Conservation (phyloP, 1,284 basidiomycete species). For the Cerioporus squamosus region DNA sequence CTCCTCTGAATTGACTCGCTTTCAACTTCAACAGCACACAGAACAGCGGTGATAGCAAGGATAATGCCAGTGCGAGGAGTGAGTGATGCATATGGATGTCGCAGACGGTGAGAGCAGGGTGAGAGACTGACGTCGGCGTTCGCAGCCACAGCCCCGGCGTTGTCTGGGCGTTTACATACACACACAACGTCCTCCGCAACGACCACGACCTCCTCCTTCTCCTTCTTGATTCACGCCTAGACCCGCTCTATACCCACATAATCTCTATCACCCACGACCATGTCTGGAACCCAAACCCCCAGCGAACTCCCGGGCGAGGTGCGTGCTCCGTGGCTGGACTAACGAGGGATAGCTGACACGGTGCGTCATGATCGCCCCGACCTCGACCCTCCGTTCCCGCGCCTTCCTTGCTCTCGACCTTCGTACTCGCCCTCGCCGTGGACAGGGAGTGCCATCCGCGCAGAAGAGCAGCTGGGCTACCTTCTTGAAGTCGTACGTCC, state of each 20-base stretch:
- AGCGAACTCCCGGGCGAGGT: constrained; percentile 26
- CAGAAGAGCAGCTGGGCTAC: constrained; percentile 80
- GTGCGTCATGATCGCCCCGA: constrained; percentile 24
- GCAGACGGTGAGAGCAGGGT: no score
- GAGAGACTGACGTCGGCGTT: constrained; percentile 5
- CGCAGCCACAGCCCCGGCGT: neutral
- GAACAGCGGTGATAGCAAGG: no score
- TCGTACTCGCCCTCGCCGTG: neutral
- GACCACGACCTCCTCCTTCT: constrained; percentile 6
- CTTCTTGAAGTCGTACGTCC: constrained; percentile 79
- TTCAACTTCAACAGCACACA: no score
- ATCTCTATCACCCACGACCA: constrained; percentile 5
- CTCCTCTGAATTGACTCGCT: no score
- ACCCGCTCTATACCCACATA: constrained; percentile 2
- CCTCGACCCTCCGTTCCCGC: constrained; percentile 11
- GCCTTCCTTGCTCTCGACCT: neutral
- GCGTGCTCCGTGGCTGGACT: constrained; percentile 7
- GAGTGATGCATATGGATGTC: neutral
- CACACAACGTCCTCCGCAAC: constrained; percentile 7
- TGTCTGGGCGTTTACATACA: constrained; percentile 12
- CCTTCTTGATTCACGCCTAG: neutral
- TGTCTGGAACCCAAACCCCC: constrained; percentile 23
- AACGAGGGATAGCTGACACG: constrained; percentile 5
- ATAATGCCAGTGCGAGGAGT: no score
- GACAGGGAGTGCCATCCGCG: constrained; percentile 69